Conservation (phyloP, 1,284 basidiomycete species). For the Coriolopsis trogii region DNA sequence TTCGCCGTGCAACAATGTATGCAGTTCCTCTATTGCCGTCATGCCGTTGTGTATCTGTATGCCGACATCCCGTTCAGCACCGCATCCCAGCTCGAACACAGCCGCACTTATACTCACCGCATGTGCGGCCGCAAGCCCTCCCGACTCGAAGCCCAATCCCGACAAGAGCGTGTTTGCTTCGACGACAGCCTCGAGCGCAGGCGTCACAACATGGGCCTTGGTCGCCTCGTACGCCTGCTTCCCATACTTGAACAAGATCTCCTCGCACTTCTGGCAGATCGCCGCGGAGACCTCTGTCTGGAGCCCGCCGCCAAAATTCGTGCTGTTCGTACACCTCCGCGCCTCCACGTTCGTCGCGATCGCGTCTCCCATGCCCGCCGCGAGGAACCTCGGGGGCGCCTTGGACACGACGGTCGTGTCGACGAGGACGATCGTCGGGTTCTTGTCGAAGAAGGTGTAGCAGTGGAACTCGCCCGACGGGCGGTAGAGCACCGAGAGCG, state of each 20-base stretch:
- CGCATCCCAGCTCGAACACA: neutral
- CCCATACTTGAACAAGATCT: constrained; percentile 39
- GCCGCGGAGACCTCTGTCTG: constrained; percentile 36
- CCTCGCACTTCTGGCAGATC: constrained; percentile 39
- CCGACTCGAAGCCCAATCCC: constrained; percentile 39
- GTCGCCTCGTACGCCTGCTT: constrained; percentile 39
- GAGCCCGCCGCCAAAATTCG: constrained; percentile 38
- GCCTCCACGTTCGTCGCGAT: constrained; percentile 41
- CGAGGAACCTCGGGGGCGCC: constrained; percentile 37
- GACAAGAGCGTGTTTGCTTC: constrained; percentile 40
- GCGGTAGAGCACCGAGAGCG: constrained; percentile 38
- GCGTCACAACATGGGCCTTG: constrained; percentile 36
- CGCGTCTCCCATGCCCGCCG: constrained; percentile 39
- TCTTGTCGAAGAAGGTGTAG: constrained; percentile 38
- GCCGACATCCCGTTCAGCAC: neutral
- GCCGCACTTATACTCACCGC: constrained; percentile 27
- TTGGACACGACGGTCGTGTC: constrained; percentile 37
- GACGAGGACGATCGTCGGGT: constrained; percentile 38
- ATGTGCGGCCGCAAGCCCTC: constrained; percentile 38
- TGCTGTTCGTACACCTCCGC: constrained; percentile 30
- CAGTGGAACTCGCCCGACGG: constrained; percentile 37
- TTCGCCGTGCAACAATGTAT: constrained; percentile 37
- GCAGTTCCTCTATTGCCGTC: constrained; percentile 36
- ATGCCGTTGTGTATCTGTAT: constrained; percentile 38
- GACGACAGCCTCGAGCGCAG: constrained; percentile 39